phyloP scores from a whole-genome alignment of 495 filamentous ascomycete species.

The Tuber magnatum region DNA sequence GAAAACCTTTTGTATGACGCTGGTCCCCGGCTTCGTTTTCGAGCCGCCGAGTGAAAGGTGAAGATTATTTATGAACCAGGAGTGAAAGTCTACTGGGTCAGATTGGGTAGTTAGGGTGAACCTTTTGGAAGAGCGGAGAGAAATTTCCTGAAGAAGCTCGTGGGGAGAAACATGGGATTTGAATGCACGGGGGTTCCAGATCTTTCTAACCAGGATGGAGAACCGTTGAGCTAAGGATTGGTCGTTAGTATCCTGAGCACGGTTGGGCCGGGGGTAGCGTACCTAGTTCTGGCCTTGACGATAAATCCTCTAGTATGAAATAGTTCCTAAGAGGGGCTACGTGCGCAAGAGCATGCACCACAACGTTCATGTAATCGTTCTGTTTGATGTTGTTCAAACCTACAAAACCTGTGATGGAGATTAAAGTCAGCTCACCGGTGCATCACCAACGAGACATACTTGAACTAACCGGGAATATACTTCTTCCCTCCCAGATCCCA shows the following conservation, averaged over 20 bases:
- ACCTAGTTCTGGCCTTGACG: conserved; percentile 50
- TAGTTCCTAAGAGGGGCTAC: conserved; percentile 85
- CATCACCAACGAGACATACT: background rate
- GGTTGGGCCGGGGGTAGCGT: conserved; percentile 41
- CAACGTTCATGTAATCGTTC: conserved; percentile 96
- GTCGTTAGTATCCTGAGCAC: conserved; percentile 51
- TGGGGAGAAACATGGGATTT: conserved; percentile 95
- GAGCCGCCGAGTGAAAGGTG: conserved; percentile 86
- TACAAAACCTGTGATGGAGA: conserved; percentile 60
- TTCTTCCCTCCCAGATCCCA: conserved; percentile 73
- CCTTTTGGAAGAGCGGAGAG: conserved; percentile 77
- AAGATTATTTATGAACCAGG: conserved; percentile 94
- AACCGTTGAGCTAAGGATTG: conserved; percentile 57
- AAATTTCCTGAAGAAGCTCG: conserved; percentile 91
- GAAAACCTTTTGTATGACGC: conserved; percentile 83
- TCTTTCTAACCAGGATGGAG: conserved; percentile 84
- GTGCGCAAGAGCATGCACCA: conserved; percentile 89
- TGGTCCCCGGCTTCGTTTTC: conserved; percentile 71
- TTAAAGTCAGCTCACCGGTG: conserved; percentile 8
- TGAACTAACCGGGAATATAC: conserved; percentile 65
- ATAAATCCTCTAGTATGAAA: conserved; percentile 76
- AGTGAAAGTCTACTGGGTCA: conserved; percentile 91
- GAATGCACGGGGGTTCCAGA: conserved; percentile 97
- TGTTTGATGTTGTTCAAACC: conserved; percentile 99
- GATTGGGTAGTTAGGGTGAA: conserved; percentile 88